Evolutionary conservation across 2,329 filamentous ascomycete species (phyloP).

Genomic region (Colletotrichum viniferum): DNA sequence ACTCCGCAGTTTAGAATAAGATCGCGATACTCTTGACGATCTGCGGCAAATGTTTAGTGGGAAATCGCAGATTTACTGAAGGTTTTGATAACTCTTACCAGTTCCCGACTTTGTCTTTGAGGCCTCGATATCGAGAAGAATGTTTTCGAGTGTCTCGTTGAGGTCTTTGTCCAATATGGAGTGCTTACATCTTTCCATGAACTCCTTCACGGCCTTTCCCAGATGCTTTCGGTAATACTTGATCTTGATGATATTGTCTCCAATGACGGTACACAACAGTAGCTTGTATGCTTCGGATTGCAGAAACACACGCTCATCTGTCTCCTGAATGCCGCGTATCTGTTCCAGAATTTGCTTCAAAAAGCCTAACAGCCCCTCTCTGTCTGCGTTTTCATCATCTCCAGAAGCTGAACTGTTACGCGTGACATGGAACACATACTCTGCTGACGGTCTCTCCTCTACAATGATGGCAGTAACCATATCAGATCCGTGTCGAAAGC

Average conservation of each 20-base stretch:
- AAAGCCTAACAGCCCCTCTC: not conserved
- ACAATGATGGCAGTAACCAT: not conserved
- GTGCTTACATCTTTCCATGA: not conserved
- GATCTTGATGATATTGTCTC: not conserved
- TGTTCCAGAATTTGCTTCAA: not conserved
- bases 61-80: not conserved
- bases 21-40: not conserved
- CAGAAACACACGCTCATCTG: not conserved
- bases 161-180: not conserved
- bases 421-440: not conserved
- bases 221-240: not conserved
- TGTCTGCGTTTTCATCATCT: accelerated
- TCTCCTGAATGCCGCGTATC: not conserved
- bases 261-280: not conserved
- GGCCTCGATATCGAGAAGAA: not conserved
- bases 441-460: not conserved
- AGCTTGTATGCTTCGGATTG: not conserved
- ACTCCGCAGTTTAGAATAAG: not conserved
- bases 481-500: not conserved
- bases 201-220: not conserved
- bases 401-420: not conserved
- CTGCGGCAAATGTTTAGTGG: not conserved
- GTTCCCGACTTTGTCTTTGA: not conserved
- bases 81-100: not conserved
- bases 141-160: not conserved